These are phyloP conservation scores for Astragalus glycyphyllos DNA, from an alignment of 306 rosid species.

Conservation along the genomic window DNA sequence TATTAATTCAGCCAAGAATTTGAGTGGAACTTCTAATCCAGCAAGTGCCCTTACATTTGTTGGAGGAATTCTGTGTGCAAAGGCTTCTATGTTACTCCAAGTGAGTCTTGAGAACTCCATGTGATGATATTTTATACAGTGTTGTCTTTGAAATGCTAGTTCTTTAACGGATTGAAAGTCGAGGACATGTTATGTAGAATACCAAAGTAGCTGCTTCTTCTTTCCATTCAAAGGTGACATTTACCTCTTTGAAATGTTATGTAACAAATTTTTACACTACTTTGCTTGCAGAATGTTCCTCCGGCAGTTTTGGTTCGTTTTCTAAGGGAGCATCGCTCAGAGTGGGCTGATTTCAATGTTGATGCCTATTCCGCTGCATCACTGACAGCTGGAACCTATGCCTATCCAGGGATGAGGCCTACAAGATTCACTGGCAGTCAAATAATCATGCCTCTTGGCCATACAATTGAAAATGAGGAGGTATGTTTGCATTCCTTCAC, in stretches of 20 bases:
- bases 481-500: slow-evolving; percentile 44
- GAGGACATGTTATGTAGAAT: not conserved
- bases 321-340: slow-evolving; percentile 96
- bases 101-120: slow-evolving; percentile 53
- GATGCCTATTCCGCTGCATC: slow-evolving; percentile 91
- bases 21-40: slow-evolving; percentile 67
- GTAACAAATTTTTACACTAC: not conserved
- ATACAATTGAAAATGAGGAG: slow-evolving; percentile 95
- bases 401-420: slow-evolving; percentile 91
- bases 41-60: slow-evolving; percentile 72
- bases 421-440: slow-evolving; percentile 96
- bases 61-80: slow-evolving; percentile 96
- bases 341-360: slow-evolving; percentile 99
- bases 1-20: slow-evolving; percentile 76
- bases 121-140: not conserved
- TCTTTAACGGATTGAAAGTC: not conserved
- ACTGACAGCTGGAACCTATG: slow-evolving; percentile 73
- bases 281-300: slow-evolving; percentile 76
- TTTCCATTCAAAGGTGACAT: no score
- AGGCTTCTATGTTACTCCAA: slow-evolving; percentile 97
- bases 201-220: no score
- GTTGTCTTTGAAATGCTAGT: no score
- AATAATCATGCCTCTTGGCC: slow-evolving; percentile 98
- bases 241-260: no score
- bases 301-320: slow-evolving; percentile 94